Percentiles rank a stretch among this genome's conserved stretches.
Evolutionary conservation across 208 protist genomes (phyloP).

Genomic region (Leishmania tarentolae): DNA sequence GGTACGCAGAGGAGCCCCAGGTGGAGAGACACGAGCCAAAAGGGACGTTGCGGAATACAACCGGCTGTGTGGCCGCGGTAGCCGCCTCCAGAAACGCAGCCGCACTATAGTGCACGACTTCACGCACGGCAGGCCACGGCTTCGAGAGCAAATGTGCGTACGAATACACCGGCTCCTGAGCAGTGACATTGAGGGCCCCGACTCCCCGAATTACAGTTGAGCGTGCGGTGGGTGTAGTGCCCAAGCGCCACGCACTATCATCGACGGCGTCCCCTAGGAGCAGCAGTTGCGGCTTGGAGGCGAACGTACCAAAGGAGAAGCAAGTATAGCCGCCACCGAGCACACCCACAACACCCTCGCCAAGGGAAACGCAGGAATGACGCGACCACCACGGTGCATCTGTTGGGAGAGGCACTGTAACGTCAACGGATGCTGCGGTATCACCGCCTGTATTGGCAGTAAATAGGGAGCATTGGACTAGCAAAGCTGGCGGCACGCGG

Average conservation of each 20-base stretch:
- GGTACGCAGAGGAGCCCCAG: constrained; percentile 63
- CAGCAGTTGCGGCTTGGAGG: constrained; percentile 61
- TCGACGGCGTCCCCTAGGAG: constrained; percentile 35
- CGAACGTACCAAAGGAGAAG: constrained; percentile 90
- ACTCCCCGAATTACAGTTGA: too few species aligned
- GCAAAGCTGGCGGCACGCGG: background rate
- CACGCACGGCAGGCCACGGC: constrained; percentile 43
- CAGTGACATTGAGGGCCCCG: background rate
- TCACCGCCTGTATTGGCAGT: background rate
- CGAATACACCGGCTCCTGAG: constrained; percentile 3
- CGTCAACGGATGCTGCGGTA: background rate
- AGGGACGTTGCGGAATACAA: constrained; percentile 67
- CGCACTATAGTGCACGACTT: constrained; percentile 36
- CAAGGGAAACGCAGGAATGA: constrained; percentile 60
- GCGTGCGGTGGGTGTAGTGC: background rate
- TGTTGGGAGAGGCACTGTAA: constrained; percentile 28
- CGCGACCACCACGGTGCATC: constrained; percentile 67
- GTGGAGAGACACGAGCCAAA: constrained; percentile 59
- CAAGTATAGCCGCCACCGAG: constrained; percentile 87
- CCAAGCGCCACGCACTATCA: constrained; percentile 8
- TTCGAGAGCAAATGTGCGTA: constrained; percentile 26
- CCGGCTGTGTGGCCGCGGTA: constrained; percentile 36
- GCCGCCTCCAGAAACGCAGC: constrained; percentile 46
- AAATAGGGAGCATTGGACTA: background rate
- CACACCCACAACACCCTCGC: constrained; percentile 60